A percentile compares a stretch with the other conserved stretches of the same genome.
Conservation (phyloP, 1,284 basidiomycete species). For the Trichosporon ovoides region DNA sequence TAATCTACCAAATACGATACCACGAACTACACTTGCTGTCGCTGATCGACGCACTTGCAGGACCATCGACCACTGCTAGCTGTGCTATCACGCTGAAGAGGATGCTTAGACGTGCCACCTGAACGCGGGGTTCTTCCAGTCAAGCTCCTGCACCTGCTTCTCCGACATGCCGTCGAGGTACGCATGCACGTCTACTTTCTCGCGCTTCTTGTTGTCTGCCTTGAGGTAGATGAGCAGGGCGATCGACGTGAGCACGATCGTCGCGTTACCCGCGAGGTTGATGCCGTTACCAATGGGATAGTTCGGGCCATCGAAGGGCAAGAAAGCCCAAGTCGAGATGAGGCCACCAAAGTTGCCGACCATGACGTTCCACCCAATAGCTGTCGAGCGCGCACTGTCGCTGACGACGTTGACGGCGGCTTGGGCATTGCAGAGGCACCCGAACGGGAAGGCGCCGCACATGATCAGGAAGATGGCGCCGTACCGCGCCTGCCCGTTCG, state of each 20-base stretch:
- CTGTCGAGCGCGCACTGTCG: constrained; percentile 14
- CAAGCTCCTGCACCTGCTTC: constrained; percentile 16
- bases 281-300: constrained; percentile 21
- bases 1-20: too few species aligned
- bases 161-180: constrained; percentile 8
- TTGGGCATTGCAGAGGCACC: constrained; percentile 13
- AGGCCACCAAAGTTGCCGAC: constrained; percentile 25
- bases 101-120: constrained; percentile 20
- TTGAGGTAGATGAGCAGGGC: constrained; percentile 10
- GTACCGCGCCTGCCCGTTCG: constrained; percentile 10
- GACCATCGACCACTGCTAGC: too few species aligned
- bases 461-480: constrained; percentile 17
- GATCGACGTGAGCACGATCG: constrained; percentile 13
- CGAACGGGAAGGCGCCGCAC: constrained; percentile 16
- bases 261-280: constrained; percentile 15
- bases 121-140: constrained; percentile 21
- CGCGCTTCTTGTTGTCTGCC: constrained; percentile 15
- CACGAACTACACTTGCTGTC: too few species aligned
- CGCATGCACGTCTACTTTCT: constrained; percentile 7
- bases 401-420: constrained; percentile 6
- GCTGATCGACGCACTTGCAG: too few species aligned
- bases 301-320: constrained; percentile 19
- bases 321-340: constrained; percentile 27
- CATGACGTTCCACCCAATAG: constrained; percentile 21
- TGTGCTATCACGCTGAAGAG: too few species aligned